phyloP scores from a whole-genome alignment of 2,329 filamentous ascomycete genomes.

The Epichloe hybrida region DNA sequence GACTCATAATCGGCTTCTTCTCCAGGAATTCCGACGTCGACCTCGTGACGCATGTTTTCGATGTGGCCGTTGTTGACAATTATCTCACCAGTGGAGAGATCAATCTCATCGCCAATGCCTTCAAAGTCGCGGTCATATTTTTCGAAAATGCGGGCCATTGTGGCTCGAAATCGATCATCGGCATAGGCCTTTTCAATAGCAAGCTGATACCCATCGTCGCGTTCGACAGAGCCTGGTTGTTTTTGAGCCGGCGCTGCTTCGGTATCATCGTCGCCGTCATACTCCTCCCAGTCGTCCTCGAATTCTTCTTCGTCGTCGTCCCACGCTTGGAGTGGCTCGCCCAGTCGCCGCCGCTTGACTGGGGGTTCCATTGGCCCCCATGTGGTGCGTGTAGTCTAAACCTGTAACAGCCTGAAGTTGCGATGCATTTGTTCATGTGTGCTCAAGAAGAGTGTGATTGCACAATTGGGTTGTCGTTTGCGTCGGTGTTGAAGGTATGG shows the following conservation, averaged over 20 bases:
- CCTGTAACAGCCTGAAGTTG: background rate
- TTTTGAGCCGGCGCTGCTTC: conserved; percentile 36
- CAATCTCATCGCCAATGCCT: conserved; percentile 77
- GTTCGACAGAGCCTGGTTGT: conserved; percentile 31
- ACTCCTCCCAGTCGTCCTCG: conserved; percentile 4
- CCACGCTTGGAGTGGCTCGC: conserved; percentile 21
- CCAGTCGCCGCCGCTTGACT: conserved; percentile 47
- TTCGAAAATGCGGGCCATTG: conserved; percentile 76
- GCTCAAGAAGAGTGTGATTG: background rate
- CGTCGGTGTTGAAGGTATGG: background rate
- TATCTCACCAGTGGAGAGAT: conserved; percentile 66
- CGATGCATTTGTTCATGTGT: background rate
- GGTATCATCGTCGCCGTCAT: conserved; percentile 25
- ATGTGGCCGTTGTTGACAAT: conserved; percentile 89
- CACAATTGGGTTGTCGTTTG: background rate
- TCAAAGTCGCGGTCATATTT: conserved; percentile 80
- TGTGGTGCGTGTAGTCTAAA: conserved; percentile 1
- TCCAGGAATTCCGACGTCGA: conserved; percentile 23
- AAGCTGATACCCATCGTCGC: conserved; percentile 43
- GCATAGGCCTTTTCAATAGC: conserved; percentile 51
- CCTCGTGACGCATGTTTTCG: conserved; percentile 43
- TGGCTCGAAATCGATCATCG: conserved; percentile 61
- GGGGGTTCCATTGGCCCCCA: conserved; percentile 40
- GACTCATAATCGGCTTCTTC: background rate
- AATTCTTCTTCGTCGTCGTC: background rate